Percentiles rank a stretch among this genome's conserved stretches.
phyloP scores from a whole-genome alignment of 192 early-diverging fungal genomes.

The Coemansia sp. region DNA sequence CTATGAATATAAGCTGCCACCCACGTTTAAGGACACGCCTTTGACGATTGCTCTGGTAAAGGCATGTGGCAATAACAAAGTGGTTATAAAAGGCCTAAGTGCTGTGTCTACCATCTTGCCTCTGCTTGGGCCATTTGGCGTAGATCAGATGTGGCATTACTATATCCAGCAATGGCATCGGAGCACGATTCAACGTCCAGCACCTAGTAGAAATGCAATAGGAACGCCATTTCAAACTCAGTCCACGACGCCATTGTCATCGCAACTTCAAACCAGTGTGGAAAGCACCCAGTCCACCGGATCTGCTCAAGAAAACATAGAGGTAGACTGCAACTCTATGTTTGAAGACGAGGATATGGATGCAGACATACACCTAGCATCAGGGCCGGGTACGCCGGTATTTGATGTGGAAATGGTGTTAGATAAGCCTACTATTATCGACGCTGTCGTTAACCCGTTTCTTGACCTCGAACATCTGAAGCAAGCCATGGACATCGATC shows the following conservation, averaged over 20 bases:
- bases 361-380: not conserved
- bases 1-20: constrained; percentile 56
- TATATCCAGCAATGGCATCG: constrained; percentile 48
- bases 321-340: not conserved
- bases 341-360: not conserved
- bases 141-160: constrained; percentile 67
- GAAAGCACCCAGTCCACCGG: not conserved
- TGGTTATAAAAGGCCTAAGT: constrained; percentile 48
- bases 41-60: constrained; percentile 44
- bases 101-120: constrained; percentile 47
- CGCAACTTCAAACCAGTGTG: not conserved
- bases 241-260: not conserved
- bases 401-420: too few relatives aligned
- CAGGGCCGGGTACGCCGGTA: too few relatives aligned
- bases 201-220: constrained; percentile 1
- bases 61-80: constrained; percentile 26
- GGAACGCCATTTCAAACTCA: not conserved
- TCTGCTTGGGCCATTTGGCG: constrained; percentile 76
- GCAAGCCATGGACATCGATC: constrained; percentile 16
- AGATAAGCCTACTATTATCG: not conserved
- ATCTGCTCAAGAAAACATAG: not conserved
- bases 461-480: constrained; percentile 14
- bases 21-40: constrained; percentile 42
- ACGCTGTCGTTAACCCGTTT: constrained; percentile 1
- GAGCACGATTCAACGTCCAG: constrained; percentile 21